phyloP scores from a whole-genome alignment of 2,329 filamentous ascomycete genomes.

The Diaporthe sp. region DNA sequence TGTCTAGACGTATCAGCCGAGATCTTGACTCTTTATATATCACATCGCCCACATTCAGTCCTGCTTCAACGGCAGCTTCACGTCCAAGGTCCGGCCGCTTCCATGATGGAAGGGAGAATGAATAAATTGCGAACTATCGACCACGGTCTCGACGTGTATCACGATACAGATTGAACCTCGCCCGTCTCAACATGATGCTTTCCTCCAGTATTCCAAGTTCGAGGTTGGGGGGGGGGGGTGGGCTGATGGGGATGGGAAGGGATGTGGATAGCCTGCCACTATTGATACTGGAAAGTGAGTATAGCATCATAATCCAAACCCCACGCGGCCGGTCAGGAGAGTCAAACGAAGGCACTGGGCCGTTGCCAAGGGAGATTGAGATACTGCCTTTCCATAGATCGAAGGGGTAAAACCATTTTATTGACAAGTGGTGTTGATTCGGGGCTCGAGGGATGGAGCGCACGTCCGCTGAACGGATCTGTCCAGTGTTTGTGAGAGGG shows the following conservation, averaged over 20 bases:
- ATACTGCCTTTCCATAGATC: not conserved
- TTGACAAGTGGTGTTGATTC: not conserved
- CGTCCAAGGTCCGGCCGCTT: not conserved
- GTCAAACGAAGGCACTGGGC: not conserved
- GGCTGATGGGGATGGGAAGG: slow-evolving; percentile 15
- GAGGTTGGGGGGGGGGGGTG: no score
- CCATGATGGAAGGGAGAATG: slow-evolving; percentile 12
- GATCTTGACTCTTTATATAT: slow-evolving; percentile 12
- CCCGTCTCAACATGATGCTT: slow-evolving; percentile 1
- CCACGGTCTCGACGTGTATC: not conserved
- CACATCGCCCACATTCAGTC: not conserved
- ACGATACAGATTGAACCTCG: not conserved
- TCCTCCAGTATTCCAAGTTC: not conserved
- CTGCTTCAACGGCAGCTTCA: not conserved
- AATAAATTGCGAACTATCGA: slow-evolving; percentile 17
- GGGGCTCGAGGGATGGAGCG: slow-evolving; percentile 4
- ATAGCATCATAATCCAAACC: not conserved
- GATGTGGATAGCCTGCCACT: slow-evolving; percentile 5
- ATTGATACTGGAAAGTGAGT: slow-evolving; percentile 8
- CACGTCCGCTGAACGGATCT: not conserved
- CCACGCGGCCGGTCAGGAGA: not conserved
- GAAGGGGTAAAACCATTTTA: not conserved
- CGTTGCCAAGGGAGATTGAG: slow-evolving; percentile 3
- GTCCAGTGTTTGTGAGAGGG: not conserved
- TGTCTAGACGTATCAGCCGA: not conserved